A percentile compares a stretch with the other conserved stretches of the same genome.
phyloP scores from a whole-genome alignment of 345 rosid genomes.

The Ceriops zippeliana region DNA sequence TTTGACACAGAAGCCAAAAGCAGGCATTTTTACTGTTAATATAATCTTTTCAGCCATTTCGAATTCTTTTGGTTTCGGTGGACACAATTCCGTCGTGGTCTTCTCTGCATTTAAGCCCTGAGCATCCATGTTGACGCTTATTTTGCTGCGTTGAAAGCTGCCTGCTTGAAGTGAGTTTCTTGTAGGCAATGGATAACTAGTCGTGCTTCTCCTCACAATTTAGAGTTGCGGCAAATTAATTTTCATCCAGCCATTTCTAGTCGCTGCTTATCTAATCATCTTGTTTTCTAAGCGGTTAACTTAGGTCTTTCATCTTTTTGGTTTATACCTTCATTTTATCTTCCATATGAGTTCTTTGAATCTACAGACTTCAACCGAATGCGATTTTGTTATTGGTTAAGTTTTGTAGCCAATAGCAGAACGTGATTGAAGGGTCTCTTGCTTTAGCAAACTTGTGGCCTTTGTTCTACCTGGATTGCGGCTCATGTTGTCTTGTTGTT shows the following conservation, averaged over 20 bases:
- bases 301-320: neutral
- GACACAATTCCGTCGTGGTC: conserved; percentile 96
- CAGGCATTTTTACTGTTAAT: neutral
- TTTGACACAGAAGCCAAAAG: neutral
- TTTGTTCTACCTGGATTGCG: no score
- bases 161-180: neutral
- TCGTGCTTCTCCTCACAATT: conserved; percentile 17
- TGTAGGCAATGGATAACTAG: neutral
- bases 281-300: neutral
- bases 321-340: neutral
- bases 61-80: conserved; percentile 96
- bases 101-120: conserved; percentile 51
- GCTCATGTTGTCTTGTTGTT: no score
- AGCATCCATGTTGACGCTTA: conserved; percentile 1
- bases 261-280: neutral
- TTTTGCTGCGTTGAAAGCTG: neutral
- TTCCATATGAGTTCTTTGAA: neutral
- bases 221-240: conserved; percentile 24
- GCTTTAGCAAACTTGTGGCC: neutral
- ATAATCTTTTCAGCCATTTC: conserved; percentile 66
- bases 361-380: no score
- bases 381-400: neutral
- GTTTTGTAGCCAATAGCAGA: neutral
- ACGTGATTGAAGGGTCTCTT: neutral
- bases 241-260: conserved; percentile 11